A percentile compares a stretch with the other conserved stretches of the same genome.
These are phyloP conservation scores for Diaporthe longicolla DNA, from an alignment of 2,329 filamentous ascomycete genomes.

Conservation along the genomic window DNA sequence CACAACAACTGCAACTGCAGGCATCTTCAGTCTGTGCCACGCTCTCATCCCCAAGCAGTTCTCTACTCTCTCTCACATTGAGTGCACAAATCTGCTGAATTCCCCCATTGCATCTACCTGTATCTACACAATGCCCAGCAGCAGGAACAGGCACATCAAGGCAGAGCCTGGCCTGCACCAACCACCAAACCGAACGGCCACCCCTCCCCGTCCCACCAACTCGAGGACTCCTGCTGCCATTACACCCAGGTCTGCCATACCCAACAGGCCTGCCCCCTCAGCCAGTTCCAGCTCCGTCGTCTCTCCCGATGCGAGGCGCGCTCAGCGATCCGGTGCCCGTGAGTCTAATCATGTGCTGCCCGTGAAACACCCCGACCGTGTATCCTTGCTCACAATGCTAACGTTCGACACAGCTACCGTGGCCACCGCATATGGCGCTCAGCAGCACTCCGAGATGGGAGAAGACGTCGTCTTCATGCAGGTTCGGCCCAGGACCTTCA, in stretches of 20 bases:
- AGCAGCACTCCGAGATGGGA: conserved; percentile 37
- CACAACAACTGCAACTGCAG: neutral
- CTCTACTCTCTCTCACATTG: neutral
- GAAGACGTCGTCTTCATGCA: conserved; percentile 49
- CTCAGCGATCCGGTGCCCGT: conserved; percentile 47
- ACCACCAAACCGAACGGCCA: neutral
- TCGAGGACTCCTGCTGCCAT: conserved; percentile 15
- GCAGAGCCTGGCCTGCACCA: conserved; percentile 34
- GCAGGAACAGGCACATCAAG: conserved; percentile 31
- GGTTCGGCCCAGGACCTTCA: conserved; percentile 43
- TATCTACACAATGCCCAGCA: conserved; percentile 16
- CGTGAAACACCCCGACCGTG: neutral
- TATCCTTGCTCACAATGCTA: neutral
- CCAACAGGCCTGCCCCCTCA: conserved; percentile 33
- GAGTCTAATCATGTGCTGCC: conserved; percentile 35
- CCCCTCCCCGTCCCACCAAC: conserved; percentile 15
- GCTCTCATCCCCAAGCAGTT: neutral
- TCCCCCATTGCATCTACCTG: neutral
- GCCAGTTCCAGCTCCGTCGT: conserved; percentile 33
- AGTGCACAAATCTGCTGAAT: neutral
- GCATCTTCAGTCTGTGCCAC: neutral
- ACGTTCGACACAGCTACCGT: conserved; percentile 48
- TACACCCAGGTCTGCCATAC: conserved; percentile 30
- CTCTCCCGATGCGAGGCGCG: conserved; percentile 35
- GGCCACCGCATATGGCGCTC: conserved; percentile 44